Evolutionary conservation across 768 basidiomycete genomes (phyloP).

Genomic region (Royoungia palumana): DNA sequence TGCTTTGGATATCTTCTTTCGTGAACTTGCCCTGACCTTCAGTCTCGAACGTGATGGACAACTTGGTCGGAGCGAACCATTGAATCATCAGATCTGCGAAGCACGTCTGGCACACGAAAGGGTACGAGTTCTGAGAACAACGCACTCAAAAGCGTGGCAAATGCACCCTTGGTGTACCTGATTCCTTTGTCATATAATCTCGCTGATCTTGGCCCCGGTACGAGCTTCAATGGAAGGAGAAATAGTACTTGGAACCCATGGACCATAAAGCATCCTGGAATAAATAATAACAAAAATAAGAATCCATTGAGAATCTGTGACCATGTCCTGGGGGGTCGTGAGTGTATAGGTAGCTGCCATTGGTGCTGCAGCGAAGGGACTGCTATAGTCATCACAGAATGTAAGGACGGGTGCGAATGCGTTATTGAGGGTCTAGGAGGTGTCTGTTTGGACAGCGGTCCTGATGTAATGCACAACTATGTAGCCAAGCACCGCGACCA

Average conservation of each 20-base stretch:
- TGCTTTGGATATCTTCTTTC: constrained; percentile 50
- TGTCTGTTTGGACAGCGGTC: constrained; percentile 13
- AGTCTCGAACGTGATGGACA: constrained; percentile 72
- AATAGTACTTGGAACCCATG: constrained; percentile 71
- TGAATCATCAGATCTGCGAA: constrained; percentile 70
- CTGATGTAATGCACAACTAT: neutral
- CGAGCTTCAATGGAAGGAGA: constrained; percentile 60
- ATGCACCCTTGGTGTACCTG: constrained; percentile 78
- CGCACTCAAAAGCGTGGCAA: constrained; percentile 71
- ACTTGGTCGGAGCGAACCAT: constrained; percentile 74
- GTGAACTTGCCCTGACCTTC: constrained; percentile 64
- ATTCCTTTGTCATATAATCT: constrained; percentile 66
- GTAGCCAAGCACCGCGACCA: too few relatives aligned
- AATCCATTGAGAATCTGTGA: constrained; percentile 45
- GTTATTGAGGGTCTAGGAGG: neutral
- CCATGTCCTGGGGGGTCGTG: constrained; percentile 56
- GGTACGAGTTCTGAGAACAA: constrained; percentile 13
- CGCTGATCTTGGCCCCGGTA: constrained; percentile 57
- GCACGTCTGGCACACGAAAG: neutral
- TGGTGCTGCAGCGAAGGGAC: constrained; percentile 29
- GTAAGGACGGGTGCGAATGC: neutral
- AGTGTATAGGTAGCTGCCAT: constrained; percentile 50
- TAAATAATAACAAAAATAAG: constrained; percentile 56
- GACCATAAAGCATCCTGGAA: constrained; percentile 63
- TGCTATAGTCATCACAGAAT: constrained; percentile 20